Conservation (phyloP, 108 stramenopile genomes). For the Skeletonema grethae region DNA sequence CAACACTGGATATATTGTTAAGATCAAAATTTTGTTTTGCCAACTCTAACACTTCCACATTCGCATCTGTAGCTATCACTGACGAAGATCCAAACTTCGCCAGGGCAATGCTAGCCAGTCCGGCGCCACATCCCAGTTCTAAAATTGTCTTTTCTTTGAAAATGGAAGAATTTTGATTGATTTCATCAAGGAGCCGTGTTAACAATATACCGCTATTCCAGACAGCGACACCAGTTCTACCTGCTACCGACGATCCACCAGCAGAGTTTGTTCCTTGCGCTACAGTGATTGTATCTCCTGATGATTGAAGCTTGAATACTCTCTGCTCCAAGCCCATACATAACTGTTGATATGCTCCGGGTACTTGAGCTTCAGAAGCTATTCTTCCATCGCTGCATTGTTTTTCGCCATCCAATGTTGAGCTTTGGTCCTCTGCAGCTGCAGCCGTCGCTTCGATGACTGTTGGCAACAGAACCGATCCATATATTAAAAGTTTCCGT, state of each 20-base stretch:
- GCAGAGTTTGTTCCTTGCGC: constrained; percentile 33
- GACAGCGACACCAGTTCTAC: constrained; percentile 25
- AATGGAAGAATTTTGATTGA: constrained; percentile 11
- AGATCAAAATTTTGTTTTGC: constrained; percentile 52
- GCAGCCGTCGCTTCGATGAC: neutral
- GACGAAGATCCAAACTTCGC: constrained; percentile 48
- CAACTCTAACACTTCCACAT: constrained; percentile 54
- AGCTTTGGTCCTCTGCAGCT: neutral
- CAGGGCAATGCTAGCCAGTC: constrained; percentile 50
- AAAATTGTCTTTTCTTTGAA: constrained; percentile 43
- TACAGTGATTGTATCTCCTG: constrained; percentile 30
- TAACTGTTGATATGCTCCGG: constrained; percentile 70
- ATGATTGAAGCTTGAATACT: constrained; percentile 28
- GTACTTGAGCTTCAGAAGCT: constrained; percentile 52
- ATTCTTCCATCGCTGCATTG: constrained; percentile 43
- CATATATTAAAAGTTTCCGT: neutral
- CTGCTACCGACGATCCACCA: constrained; percentile 17
- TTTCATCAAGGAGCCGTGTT: constrained; percentile 54
- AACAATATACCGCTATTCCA: constrained; percentile 65
- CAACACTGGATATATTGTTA: constrained; percentile 31
- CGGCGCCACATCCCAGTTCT: constrained; percentile 68
- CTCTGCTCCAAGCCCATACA: constrained; percentile 60
- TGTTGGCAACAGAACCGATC: neutral
- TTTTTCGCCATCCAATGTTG: neutral
- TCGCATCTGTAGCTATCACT: constrained; percentile 66